Base-by-base conservation (phyloP, 2,329 filamentous ascomycete genomes). In the Albifimbria verrucaria region DNA sequence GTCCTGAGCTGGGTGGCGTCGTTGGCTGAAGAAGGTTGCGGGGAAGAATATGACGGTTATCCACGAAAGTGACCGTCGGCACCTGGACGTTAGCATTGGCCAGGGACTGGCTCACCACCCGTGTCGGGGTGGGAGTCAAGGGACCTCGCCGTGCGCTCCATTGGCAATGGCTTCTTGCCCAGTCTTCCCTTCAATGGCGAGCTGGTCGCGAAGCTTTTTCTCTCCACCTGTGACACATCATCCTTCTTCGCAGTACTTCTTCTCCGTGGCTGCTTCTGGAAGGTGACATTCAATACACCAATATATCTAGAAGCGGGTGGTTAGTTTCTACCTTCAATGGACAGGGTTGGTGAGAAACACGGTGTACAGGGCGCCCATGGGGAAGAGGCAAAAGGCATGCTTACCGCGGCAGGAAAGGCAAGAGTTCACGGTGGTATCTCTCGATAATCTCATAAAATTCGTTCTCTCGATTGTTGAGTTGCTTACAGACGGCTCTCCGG, bases 381-480 rank as follows among this genome's bases (percentile, higher is more conserved):
- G n/a, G n/a, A n/a, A n/a, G n/a, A n/a, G n/a, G n/a, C 32, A 39
- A 6, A 39, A 15, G 32, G 15, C 5, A 44, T 44, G 26, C 76
- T 57, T 76, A 89, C 86, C 92, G 91, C 59, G 94, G 94, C 58
- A 99, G 79, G 68, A 97, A 99, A 42, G 89, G 85, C 55, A 99
- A 76, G 64, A 99, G 80, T 66, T 96, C 89, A 58, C 92, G 90
- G 71, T 99, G 93, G 60, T 90, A 85, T 64, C 85, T 86, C 75
- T 99, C 94, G 63, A 97, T 90, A 51, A 88, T 94, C 72, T 99
- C 94, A 71, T 99, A 99, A 68, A 99, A 99, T 72, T 96, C 91
- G 71, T 99, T 99, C 68, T 99, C 94, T 65, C 93, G 84, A 69
- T 96, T 99, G 71, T 96, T 99, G 65, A 99, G 82, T 73, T 97